Evolutionary conservation across 495 filamentous ascomycete species (phyloP).

Genomic region (Cercophora samala): DNA sequence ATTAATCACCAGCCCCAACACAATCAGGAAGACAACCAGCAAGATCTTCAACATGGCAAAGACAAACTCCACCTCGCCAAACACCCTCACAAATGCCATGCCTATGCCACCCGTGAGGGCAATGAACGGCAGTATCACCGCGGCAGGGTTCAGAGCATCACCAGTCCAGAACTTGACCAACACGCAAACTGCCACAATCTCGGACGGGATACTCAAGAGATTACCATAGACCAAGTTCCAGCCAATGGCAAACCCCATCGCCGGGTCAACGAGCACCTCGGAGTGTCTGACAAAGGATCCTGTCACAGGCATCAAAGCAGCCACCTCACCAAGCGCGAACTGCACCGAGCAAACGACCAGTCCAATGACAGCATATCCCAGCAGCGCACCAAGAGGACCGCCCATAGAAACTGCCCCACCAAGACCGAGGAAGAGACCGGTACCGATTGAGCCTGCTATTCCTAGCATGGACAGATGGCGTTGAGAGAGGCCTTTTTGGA

Average conservation of each 20-base stretch:
- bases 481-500: slow-evolving; percentile 43
- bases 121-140: slow-evolving; percentile 57
- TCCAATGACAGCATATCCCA: slow-evolving; percentile 54
- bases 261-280: slow-evolving; percentile 70
- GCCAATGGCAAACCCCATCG: slow-evolving; percentile 77
- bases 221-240: slow-evolving; percentile 54
- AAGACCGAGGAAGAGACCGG: slow-evolving; percentile 52
- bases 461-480: slow-evolving; percentile 50
- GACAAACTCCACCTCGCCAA: slow-evolving; percentile 60
- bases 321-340: slow-evolving; percentile 57
- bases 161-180: slow-evolving; percentile 57
- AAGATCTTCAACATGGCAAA: slow-evolving; percentile 62
- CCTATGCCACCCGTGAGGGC: slow-evolving; percentile 52
- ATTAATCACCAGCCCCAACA: slow-evolving; percentile 65
- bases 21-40: slow-evolving; percentile 61
- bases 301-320: slow-evolving; percentile 60
- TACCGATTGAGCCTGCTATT: slow-evolving; percentile 50
- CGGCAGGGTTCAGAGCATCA: slow-evolving; percentile 40
- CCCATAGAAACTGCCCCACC: slow-evolving; percentile 48
- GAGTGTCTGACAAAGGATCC: slow-evolving; percentile 61
- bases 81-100: slow-evolving; percentile 54
- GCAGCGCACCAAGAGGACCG: slow-evolving; percentile 49
- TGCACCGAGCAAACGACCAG: slow-evolving; percentile 50
- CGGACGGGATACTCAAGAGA: slow-evolving; percentile 52
- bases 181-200: slow-evolving; percentile 60